Evolutionary conservation across 257 asterid genomes (phyloP).

Genomic region (Nicotiana noctiflora): DNA sequence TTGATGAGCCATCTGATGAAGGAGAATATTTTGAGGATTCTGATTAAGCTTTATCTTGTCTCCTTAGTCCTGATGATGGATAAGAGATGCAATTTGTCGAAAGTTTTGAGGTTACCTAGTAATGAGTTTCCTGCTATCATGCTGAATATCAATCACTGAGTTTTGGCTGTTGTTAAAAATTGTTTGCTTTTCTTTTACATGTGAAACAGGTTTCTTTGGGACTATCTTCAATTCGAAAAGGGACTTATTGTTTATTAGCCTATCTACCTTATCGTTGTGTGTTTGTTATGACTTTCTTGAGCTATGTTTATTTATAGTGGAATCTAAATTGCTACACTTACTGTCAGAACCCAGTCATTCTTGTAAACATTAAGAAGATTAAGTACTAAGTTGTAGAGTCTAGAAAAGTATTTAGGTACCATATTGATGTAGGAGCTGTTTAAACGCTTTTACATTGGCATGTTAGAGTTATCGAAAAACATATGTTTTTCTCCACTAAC

Average conservation of each 20-base stretch:
- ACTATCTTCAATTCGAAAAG: neutral
- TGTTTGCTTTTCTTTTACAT: constrained; percentile 6
- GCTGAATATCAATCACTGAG: neutral
- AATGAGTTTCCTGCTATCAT: neutral
- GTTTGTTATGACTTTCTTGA: neutral
- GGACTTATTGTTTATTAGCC: neutral
- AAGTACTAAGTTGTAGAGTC: neutral
- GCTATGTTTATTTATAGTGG: neutral
- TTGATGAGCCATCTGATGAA: constrained; percentile 45
- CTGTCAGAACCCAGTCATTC: neutral
- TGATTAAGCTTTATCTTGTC: constrained; percentile 19
- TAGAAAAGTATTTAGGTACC: too few species aligned
- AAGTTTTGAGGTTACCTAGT: constrained; percentile 3
- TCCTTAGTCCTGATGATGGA: neutral
- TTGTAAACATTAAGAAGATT: neutral
- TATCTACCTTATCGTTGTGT: neutral
- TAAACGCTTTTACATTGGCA: neutral
- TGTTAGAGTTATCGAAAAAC: neutral
- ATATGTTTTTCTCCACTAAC: neutral
- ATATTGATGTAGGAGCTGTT: neutral
- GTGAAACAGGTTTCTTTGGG: neutral
- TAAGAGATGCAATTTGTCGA: constrained; percentile 6
- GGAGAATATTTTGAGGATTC: constrained; percentile 29
- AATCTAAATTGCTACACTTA: neutral
- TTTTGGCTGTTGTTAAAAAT: neutral